Percentiles rank a stretch among this genome's conserved stretches.
These are phyloP conservation scores for Hypoxylon sp. DNA, from an alignment of 2,329 filamentous ascomycete species.

Conservation along the genomic window DNA sequence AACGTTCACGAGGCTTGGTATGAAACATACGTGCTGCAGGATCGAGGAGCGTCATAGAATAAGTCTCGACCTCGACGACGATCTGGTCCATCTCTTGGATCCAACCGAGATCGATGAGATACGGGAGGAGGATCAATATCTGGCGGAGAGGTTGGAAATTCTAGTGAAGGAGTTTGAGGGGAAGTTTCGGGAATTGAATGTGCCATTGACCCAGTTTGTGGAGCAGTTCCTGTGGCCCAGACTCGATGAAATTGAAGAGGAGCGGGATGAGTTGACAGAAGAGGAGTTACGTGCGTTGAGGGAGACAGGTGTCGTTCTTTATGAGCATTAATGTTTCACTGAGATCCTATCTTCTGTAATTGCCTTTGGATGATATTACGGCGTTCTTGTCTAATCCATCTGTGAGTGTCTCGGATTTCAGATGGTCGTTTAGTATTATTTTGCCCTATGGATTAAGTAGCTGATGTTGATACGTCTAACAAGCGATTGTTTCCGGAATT, in stretches of 20 bases:
- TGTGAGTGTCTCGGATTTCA: not conserved
- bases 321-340: not conserved
- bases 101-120: slow-evolving; percentile 18
- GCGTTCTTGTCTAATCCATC: not conserved
- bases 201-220: slow-evolving; percentile 21
- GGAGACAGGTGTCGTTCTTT: slow-evolving; percentile 22
- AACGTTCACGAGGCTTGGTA: slow-evolving; percentile 13
- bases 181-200: slow-evolving; percentile 11
- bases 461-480: no score
- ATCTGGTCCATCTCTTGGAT: slow-evolving; percentile 10
- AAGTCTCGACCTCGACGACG: not conserved
- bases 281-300: slow-evolving; percentile 18
- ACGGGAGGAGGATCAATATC: slow-evolving; percentile 23
- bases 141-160: slow-evolving; percentile 10
- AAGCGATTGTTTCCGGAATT: no score
- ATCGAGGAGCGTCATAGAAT: not conserved
- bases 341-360: not conserved
- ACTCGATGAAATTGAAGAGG: slow-evolving; percentile 9
- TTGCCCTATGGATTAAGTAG: no score
- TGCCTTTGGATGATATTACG: not conserved
- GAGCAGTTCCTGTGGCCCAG: slow-evolving; percentile 7
- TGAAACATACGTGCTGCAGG: slow-evolving; percentile 23
- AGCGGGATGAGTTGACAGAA: slow-evolving; percentile 10
- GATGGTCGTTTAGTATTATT: no score
- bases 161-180: slow-evolving; percentile 21